Percentiles rank a stretch among this genome's conserved stretches.
These are phyloP conservation scores for Warburgia ugandensis DNA, from an alignment of 164 flowering plant genomes.

Conservation along the genomic window DNA sequence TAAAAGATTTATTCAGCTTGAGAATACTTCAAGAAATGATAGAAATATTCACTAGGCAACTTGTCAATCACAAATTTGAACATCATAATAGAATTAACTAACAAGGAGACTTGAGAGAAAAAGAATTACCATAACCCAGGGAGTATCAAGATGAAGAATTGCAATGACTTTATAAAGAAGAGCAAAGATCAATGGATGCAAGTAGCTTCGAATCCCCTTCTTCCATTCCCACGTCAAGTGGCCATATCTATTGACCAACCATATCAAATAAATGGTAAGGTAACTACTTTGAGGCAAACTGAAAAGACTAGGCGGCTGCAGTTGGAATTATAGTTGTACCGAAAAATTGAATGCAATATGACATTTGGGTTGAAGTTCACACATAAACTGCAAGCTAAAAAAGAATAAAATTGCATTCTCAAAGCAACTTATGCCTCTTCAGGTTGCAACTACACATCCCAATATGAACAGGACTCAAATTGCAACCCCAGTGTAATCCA, in stretches of 20 bases:
- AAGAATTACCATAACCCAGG: slow-evolving; percentile 69
- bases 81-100: too few relatives aligned
- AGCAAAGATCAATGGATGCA: slow-evolving; percentile 86
- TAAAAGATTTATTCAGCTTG: too few relatives aligned
- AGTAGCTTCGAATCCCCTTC: slow-evolving; percentile 80
- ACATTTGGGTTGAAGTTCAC: too few relatives aligned
- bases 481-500: too few relatives aligned
- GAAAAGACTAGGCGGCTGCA: neutral
- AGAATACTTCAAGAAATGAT: too few relatives aligned
- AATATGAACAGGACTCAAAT: too few relatives aligned
- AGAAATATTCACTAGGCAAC: neutral
- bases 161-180: slow-evolving; percentile 65
- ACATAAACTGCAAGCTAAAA: too few relatives aligned
- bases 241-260: slow-evolving; percentile 51
- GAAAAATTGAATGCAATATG: neutral
- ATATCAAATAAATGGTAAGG: neutral
- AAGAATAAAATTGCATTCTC: too few relatives aligned
- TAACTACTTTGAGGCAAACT: neutral
- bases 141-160: slow-evolving; percentile 54
- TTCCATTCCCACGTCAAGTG: slow-evolving; percentile 99
- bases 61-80: too few relatives aligned
- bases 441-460: too few relatives aligned
- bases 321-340: neutral
- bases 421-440: too few relatives aligned
- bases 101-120: neutral